These are phyloP conservation scores for Peronosclerospora sorghi DNA, from an alignment of 352 stramenopile species.

Conservation along the genomic window DNA sequence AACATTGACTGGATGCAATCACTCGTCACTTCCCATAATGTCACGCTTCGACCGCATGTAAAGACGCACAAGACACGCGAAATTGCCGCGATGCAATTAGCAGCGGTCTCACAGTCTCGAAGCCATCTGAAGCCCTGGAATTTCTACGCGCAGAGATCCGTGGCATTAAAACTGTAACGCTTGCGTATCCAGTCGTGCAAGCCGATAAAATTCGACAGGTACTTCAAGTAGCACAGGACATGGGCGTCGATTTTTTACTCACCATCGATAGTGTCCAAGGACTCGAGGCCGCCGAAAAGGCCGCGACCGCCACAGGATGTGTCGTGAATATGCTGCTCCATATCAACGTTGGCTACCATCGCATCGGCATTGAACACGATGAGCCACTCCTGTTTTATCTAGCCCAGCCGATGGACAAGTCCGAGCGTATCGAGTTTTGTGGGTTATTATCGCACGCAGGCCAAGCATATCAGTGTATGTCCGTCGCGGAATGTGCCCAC, in stretches of 20 bases:
- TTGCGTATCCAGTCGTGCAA: constrained; percentile 65
- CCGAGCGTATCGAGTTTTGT: constrained; percentile 36
- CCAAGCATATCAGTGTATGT: constrained; percentile 46
- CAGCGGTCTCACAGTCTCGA: too few relatives aligned
- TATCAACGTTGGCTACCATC: constrained; percentile 67
- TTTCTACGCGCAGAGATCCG: constrained; percentile 39
- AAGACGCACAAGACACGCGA: constrained; percentile 77
- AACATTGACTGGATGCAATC: too few relatives aligned
- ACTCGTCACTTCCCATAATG: constrained; percentile 20
- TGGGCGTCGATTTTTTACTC: constrained; percentile 37
- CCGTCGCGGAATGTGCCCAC: constrained; percentile 30
- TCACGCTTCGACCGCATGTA: constrained; percentile 50
- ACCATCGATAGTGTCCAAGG: too few relatives aligned
- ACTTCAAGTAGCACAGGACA: too few relatives aligned
- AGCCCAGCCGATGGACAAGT: constrained; percentile 38
- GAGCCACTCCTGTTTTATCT: constrained; percentile 41
- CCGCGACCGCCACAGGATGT: constrained; percentile 29
- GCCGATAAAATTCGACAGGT: too few relatives aligned
- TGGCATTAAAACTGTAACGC: constrained; percentile 37
- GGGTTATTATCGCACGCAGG: constrained; percentile 62
- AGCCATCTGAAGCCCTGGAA: constrained; percentile 46
- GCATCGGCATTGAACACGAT: constrained; percentile 48
- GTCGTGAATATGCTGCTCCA: constrained; percentile 46
- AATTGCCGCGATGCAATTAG: constrained; percentile 43
- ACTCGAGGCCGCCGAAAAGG: constrained; percentile 50